A percentile compares a stretch with the other conserved stretches of the same genome.
phyloP scores from a whole-genome alignment of 2,329 filamentous ascomycete species.

The Aschersonia sp. region DNA sequence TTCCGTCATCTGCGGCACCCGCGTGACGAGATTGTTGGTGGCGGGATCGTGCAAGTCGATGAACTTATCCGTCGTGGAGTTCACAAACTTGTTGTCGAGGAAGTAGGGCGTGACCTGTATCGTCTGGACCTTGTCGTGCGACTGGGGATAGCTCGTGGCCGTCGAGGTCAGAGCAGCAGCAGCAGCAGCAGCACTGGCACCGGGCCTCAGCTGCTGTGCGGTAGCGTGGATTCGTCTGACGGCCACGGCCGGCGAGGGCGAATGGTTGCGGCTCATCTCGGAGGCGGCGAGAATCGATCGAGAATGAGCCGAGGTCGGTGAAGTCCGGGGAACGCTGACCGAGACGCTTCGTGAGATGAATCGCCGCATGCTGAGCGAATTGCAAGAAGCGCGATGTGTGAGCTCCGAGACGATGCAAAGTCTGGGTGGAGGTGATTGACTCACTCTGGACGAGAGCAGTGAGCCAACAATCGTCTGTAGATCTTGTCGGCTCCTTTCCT shows the following conservation, averaged over 20 bases:
- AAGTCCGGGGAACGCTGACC: constrained; percentile 17
- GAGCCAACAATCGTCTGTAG: too few relatives aligned
- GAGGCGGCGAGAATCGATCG: constrained; percentile 2
- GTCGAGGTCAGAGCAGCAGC: constrained; percentile 35
- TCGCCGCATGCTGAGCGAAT: constrained; percentile 26
- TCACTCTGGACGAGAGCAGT: too few relatives aligned
- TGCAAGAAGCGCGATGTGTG: too few relatives aligned
- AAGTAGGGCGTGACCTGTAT: constrained; percentile 67
- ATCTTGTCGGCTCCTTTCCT: background rate
- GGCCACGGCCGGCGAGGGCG: constrained; percentile 19
- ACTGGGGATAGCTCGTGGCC: constrained; percentile 49
- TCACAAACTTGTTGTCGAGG: constrained; percentile 63
- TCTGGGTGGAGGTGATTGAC: too few relatives aligned
- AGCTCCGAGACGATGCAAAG: too few relatives aligned
- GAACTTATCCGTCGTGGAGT: constrained; percentile 53
- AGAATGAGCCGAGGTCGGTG: background rate
- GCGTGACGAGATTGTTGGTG: constrained; percentile 72
- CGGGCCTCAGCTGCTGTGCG: constrained; percentile 36
- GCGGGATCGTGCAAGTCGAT: constrained; percentile 73
- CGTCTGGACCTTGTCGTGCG: constrained; percentile 54
- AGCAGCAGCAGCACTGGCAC: constrained; percentile 14
- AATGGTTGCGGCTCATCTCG: constrained; percentile 20
- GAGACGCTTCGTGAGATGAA: constrained; percentile 25
- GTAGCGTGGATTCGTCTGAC: constrained; percentile 42
- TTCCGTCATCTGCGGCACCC: constrained; percentile 69